phyloP scores from a whole-genome alignment of 75 land plant genomes.

The Ceratopteris richardii region DNA sequence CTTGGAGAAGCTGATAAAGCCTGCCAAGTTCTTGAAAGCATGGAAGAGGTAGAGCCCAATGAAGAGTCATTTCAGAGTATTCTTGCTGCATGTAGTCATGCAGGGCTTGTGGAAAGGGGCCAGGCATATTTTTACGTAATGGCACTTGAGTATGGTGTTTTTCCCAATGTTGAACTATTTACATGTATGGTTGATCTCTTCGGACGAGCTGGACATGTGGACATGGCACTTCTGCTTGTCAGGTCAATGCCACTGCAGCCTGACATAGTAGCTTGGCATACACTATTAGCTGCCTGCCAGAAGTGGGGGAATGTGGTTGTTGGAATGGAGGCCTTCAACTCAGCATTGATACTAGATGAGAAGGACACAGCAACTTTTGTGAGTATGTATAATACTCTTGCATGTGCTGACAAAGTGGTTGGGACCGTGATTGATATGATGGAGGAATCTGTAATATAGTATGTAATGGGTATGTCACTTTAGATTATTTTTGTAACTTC shows the following conservation, averaged over 20 bases:
- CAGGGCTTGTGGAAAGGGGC: conserved; percentile 7
- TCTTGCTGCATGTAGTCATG: conserved; percentile 17
- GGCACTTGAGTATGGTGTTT: neutral
- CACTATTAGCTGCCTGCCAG: conserved; percentile 21
- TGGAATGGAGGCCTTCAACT: neutral
- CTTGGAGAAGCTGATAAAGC: neutral
- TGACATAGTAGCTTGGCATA: conserved; percentile 14
- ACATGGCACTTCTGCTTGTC: conserved; percentile 15
- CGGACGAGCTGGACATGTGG: conserved; percentile 15
- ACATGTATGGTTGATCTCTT: conserved; percentile 24
- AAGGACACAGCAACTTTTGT: neutral
- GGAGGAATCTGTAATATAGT: no score
- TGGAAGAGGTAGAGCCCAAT: conserved; percentile 7
- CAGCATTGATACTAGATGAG: neutral
- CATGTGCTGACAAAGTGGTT: neutral
- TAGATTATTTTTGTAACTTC: no score
- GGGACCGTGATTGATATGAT: no score
- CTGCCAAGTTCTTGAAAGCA: conserved; percentile 9
- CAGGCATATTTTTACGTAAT: conserved; percentile 2
- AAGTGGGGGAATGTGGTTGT: conserved; percentile 16
- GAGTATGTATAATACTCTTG: neutral
- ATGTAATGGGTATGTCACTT: no score
- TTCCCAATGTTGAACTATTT: conserved; percentile 15
- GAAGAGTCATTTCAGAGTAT: conserved; percentile 17
- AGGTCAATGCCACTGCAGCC: conserved; percentile 18